Evolutionary conservation across 2,329 filamentous ascomycete genomes (phyloP), one percentile per base, ranked within the genome.

Genomic region (Ascochyta fabae): DNA sequence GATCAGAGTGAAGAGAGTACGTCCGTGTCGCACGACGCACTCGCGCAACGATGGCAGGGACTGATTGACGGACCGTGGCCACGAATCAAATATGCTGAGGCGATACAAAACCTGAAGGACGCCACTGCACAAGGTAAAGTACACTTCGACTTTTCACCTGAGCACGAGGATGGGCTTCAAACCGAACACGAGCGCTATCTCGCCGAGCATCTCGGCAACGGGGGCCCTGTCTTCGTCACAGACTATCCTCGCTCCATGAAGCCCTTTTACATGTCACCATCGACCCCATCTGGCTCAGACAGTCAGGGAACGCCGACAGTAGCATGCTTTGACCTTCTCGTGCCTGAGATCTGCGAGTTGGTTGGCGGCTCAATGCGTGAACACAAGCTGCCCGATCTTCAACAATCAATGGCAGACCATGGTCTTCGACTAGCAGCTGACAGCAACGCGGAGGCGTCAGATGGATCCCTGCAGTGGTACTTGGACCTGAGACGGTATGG

Each of bases 111-210:
- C 27, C 83, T 99, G 16, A 78, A 87, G 67, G 74, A 83, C 26
- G 84, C 88, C 15, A 79, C 83, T 40, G 72, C 80, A 29, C 74
- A 81, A 19, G 73, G 77, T 13, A 73, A 77, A 48, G 78, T 74
- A 5, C 73, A 73, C 6, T 97, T 98, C 67, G 80, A 86, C 45
- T 85, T 89, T 71, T 77, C 80, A 42, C 91, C 92, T 4, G 78
- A 79, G 3, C 95, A 92, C 87, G 85, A 87, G 31, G 79, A 81
- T 26, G 90, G 90, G 19, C 82, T 99, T 27, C 91, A 95, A 68
- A 89, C 93, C 1, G 94, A 98, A 74, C 95, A 99, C 77, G 95
- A 99, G 78, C 91, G 87, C 71, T 96, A 88, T 73, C 83, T 99
- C 49, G 92, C 95, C 43, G 81, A 85, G 48, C 79, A 79, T 24